Base-by-base conservation (phyloP, 2,329 filamentous ascomycete species). In the Blastomyces emzantsi region DNA sequence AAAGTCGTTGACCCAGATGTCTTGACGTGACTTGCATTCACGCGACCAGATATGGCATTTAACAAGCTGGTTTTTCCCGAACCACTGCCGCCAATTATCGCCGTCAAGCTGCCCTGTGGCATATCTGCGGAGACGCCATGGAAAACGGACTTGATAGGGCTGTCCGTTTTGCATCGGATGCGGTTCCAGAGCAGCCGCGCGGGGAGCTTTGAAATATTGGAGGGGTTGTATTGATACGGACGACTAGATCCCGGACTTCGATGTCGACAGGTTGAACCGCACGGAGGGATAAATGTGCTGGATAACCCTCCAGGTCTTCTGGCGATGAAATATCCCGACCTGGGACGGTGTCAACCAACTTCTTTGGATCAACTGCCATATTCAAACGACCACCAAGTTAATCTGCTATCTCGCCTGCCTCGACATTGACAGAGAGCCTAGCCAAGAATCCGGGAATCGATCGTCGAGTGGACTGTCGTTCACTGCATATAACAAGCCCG, bases 31-130 rank as follows among this genome's bases (percentile, higher is more conserved):
- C 82, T 84, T n/a, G 78, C 76, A 13, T 81, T 79, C 72, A 90
- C 84, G 43, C 89, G 82, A 67, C 88, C 85, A 13, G 89, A 86
- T 76, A 91, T 82, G 25, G 86, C 83, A 71, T 90, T 92, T 43
- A 92, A 77, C 64, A 89, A 75, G 0, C 86, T 88, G 3, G 87
- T 89, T 76, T 91, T 91, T 0, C 88, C 88, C 1, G 85, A 88
- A 25, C 89, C 88, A 70, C 86, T 88, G 3, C 88, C 87, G 11
- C 89, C 89, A 64, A 92, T 85, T 62, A 92, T 90, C 9, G 89
- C 89, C 0, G 88, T 90, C 51, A 92, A 74, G 2, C 85, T 87
- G 2, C 89, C 87, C 8, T 83, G 81, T 2, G 80, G 79, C 71
- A 91, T 82, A 30, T 84, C 81, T 1, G 87, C 87, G 66, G 82